Conservation (phyloP, 75 land plant genomes). For the Adiantum capillusveneris region DNA sequence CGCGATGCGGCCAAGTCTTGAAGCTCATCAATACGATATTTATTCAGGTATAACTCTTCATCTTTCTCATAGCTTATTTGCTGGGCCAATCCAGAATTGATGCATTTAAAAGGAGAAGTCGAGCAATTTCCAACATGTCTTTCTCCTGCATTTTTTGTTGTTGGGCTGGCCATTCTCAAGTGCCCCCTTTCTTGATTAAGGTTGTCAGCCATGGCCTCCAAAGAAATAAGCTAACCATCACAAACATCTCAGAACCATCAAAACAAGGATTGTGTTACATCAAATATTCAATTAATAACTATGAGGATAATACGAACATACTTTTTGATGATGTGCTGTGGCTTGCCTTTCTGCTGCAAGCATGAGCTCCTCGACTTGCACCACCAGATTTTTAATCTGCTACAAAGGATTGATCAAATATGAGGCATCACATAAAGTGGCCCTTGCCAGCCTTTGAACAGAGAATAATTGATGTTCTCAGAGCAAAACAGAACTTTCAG, state of each 20-base stretch:
- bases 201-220: not conserved
- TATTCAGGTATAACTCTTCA: constrained; percentile 55
- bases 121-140: constrained; percentile 49
- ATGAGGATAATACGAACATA: not conserved
- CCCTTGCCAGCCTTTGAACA: too few relatives aligned
- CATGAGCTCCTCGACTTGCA: constrained; percentile 2
- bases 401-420: too few relatives aligned
- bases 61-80: constrained; percentile 78
- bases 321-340: not conserved
- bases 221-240: not conserved
- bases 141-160: constrained; percentile 34
- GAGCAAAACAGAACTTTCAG: too few relatives aligned
- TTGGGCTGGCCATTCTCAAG: not conserved
- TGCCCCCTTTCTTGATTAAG: not conserved
- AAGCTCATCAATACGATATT: constrained; percentile 73
- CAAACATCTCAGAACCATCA: not conserved
- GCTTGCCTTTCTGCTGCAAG: constrained; percentile 5
- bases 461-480: too few relatives aligned
- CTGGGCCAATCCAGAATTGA: constrained; percentile 63
- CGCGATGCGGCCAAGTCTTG: constrained; percentile 64
- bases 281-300: too few relatives aligned
- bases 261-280: not conserved
- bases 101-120: constrained; percentile 93
- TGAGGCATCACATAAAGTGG: too few relatives aligned
- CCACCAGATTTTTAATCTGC: not conserved